Evolutionary conservation across 345 rosid species (phyloP).

Genomic region (Laguncularia racemosa): DNA sequence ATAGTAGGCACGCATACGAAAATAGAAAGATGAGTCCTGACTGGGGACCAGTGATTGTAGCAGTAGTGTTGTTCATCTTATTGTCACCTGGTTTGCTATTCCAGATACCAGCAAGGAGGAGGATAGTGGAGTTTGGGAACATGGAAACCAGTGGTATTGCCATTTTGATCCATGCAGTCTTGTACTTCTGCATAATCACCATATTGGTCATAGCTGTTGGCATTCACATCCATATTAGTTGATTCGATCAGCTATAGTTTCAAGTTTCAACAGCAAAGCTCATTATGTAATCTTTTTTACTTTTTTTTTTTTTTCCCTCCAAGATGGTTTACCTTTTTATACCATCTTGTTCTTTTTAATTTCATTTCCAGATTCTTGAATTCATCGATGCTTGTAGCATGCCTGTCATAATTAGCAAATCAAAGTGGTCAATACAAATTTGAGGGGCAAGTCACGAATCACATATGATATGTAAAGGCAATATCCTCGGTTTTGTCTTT

Average conservation of each 20-base stretch:
- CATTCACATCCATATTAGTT: slow-evolving; percentile 39
- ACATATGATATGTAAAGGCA: too few species aligned
- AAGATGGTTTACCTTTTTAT: too few species aligned
- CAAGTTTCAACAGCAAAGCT: too few species aligned
- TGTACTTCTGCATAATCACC: slow-evolving; percentile 71
- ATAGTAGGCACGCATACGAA: not conserved
- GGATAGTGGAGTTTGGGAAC: slow-evolving; percentile 92
- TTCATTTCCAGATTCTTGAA: too few species aligned
- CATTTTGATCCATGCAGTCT: slow-evolving; percentile 76
- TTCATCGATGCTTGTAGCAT: too few species aligned
- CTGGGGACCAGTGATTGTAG: slow-evolving; percentile 81
- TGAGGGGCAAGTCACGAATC: too few species aligned
- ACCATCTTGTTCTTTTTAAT: too few species aligned
- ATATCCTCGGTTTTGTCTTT: too few species aligned
- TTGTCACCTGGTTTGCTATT: slow-evolving; percentile 85
- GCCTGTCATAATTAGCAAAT: too few species aligned
- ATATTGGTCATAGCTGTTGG: slow-evolving; percentile 75
- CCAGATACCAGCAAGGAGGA: slow-evolving; percentile 68
- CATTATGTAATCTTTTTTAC: not conserved
- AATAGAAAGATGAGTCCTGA: slow-evolving; percentile 47
- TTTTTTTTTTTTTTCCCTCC: not conserved
- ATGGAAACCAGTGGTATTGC: slow-evolving; percentile 87
- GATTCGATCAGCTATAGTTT: not conserved
- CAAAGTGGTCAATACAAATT: too few species aligned
- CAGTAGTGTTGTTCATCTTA: slow-evolving; percentile 66